phyloP scores from a whole-genome alignment of 768 basidiomycete genomes.

The Pisolithus tinctorius region DNA sequence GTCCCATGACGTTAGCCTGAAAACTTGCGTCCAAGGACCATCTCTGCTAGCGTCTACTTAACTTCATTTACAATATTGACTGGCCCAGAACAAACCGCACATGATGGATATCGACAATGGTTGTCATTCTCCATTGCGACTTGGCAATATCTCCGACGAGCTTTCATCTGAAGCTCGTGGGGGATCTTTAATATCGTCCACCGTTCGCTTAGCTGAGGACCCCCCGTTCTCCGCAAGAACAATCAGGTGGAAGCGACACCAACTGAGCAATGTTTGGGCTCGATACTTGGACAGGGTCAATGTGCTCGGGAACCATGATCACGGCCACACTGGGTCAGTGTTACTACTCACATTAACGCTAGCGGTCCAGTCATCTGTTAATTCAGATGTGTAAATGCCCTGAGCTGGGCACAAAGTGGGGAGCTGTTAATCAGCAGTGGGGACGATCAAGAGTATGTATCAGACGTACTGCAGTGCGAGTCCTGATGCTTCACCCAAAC shows the following conservation, averaged over 20 bases:
- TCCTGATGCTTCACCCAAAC: background rate
- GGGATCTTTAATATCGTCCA: background rate
- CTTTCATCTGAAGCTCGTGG: background rate
- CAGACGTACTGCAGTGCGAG: background rate
- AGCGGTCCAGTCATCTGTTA: background rate
- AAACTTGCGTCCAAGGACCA: too few relatives aligned
- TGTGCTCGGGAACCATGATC: slow-evolving; percentile 54
- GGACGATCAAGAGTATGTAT: slow-evolving; percentile 60
- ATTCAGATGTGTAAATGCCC: slow-evolving; percentile 68
- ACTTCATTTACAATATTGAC: background rate
- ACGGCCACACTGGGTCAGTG: slow-evolving; percentile 65
- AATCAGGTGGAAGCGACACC: slow-evolving; percentile 16
- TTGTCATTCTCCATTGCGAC: slow-evolving; percentile 6
- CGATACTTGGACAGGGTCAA: slow-evolving; percentile 56
- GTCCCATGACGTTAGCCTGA: too few relatives aligned
- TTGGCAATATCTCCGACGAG: slow-evolving; percentile 1
- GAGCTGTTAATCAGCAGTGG: slow-evolving; percentile 62
- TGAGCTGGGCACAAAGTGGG: slow-evolving; percentile 67
- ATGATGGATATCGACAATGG: background rate
- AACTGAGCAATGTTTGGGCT: slow-evolving; percentile 20
- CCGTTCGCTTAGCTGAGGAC: slow-evolving; percentile 2
- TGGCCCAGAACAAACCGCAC: background rate
- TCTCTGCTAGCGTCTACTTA: background rate
- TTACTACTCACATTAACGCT: background rate
- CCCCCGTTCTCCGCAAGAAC: slow-evolving; percentile 18